Evolutionary conservation across 1,139 yeast genomes (phyloP), one percentile per base, ranked within the genome.

Genomic region (Martiniozyma asiatica): DNA sequence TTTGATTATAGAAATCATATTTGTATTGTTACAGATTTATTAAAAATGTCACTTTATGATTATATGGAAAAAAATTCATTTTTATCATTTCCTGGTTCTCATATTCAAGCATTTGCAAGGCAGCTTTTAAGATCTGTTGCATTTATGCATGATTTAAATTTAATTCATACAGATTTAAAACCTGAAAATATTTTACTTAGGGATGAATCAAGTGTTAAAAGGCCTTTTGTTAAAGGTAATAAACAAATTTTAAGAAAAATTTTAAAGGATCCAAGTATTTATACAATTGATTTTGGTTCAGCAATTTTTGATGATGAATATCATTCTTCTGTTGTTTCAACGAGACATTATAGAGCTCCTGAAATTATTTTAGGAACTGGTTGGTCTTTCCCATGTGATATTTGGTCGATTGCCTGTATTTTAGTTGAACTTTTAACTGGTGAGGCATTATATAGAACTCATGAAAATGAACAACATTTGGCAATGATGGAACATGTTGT

Each of bases 381-480:
- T 22, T 92, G 98, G 89, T 73, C 84, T 3, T 77, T 67, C 42
- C 84, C 87, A 1, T 89, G 98, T 55, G 99, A 92, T 54, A 62
- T 89, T 58, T 92, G 98, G 99, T 82, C 95, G 1, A 67, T 89
- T 34, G 99, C 96, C 1, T 87, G 98, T 53, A 85, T 92, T 11
- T 59, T 92, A 26, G 87, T 85, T 9, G 98, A 92, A 55, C 59
- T 92, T 31, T 76, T 82, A 30, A 82, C 93, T 19, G 99, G 98
- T n/a, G 94, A 84, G 45, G 95, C 96, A 0, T 58, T 92, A 20
- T 92, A 89, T 55, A 87, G 82, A 42, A 92, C 97, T 1, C 96
- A 89, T 53, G 96, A 89, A 48, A 87, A 89, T 52, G 60, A 76
- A 35, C 97, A 89, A 53, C 98, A 92, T 56, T 63, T 92, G 51